Conservation (phyloP, 1,139 yeast species). For the Yamadazyma membranifaciens region DNA sequence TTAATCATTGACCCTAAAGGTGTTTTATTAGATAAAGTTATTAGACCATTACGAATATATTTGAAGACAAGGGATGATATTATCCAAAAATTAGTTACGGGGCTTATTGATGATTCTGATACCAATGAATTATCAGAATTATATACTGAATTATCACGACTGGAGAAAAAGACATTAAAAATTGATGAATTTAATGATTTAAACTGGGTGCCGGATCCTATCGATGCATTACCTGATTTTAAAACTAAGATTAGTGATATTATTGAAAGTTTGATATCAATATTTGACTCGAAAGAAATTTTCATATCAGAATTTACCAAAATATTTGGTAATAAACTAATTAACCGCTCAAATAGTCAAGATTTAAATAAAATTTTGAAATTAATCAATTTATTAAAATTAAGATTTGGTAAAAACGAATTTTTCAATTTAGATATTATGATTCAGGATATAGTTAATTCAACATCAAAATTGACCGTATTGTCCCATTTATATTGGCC, state of each 20-base stretch:
- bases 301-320: conserved; percentile 71
- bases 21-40: conserved; percentile 72
- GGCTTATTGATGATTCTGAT: conserved; percentile 56
- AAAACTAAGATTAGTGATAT: conserved; percentile 62
- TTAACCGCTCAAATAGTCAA: conserved; percentile 36
- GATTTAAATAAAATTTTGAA: conserved; percentile 39
- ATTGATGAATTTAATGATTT: conserved; percentile 45
- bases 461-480: conserved; percentile 30
- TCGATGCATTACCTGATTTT: conserved; percentile 90
- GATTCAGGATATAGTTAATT: conserved; percentile 71
- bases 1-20: conserved; percentile 85
- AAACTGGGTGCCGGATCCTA: conserved; percentile 86
- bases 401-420: conserved; percentile 65
- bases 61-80: conserved; percentile 75
- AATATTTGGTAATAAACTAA: conserved; percentile 61
- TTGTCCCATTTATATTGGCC: conserved; percentile 57
- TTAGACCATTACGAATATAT: conserved; percentile 67
- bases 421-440: conserved; percentile 77
- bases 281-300: conserved; percentile 75
- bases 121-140: conserved; percentile 47
- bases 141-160: conserved; percentile 48
- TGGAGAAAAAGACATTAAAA: conserved; percentile 14
- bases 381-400: conserved; percentile 54
- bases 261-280: conserved; percentile 68
- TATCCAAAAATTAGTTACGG: conserved; percentile 65